Base-by-base conservation (phyloP, 2,329 filamentous ascomycete species). In the Coniochaeta sp. region DNA sequence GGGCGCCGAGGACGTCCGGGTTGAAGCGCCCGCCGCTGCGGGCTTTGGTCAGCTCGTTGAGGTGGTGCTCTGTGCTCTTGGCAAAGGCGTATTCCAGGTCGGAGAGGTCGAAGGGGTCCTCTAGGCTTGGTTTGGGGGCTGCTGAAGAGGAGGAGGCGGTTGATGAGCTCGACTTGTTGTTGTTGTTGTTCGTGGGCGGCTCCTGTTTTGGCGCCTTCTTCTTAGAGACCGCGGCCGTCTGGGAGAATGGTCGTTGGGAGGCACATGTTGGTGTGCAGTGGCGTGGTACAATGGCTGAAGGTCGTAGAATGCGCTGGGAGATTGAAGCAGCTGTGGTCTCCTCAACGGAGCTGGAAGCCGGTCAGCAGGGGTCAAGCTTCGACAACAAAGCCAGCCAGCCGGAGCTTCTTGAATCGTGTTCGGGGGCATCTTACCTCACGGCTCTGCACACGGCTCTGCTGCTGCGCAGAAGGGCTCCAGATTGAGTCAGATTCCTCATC, bases 1-100 rank as follows among this genome's bases (percentile, higher is more conserved):
- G 65, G 18, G 69, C 65, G 56, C 76, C 76, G 48, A 82, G 66
- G 51, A 61, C 62, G 58, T 74, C 71, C 6, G 74, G 71, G 68
- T 76, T 77, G 72, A 79, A 80, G 53, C 75, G 73, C 26, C 75
- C 75, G 57, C 75, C 77, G 30, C 65, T 57, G 26, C 70, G 68
- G 38, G 78, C 63, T 58, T 72, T 70, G 54, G 72, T 66, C 53
- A 75, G 66, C 40, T 58, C 52, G 33, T 66, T 64, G 27, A 60
- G 61, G 66, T 71, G 76, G 64, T 73, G 71, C 50, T 66, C 61
- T 51, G 73, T 71, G 35, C 70, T 63, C 53, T 67, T 65, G 18
- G 59, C 55, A 53, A 73, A 70, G 22, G 72, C 72, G n/a, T 70
- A 68, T n/a, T 62, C 60, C 20, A 81, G 67, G 63, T 77, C 68